Conservation (phyloP, 208 protist species). For the Trypanosoma theileri region DNA sequence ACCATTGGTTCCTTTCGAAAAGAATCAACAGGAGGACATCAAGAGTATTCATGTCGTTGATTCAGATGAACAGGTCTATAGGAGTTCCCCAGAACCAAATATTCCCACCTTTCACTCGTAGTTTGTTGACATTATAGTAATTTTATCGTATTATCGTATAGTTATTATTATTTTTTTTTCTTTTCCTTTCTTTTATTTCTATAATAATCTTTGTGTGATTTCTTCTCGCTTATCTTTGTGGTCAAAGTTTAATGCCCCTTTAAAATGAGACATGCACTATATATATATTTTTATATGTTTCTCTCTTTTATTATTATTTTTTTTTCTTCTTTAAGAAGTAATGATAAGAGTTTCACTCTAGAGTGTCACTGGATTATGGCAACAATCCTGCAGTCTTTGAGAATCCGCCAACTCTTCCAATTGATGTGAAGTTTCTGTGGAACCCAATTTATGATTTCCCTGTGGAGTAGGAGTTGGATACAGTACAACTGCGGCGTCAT, state of each 20-base stretch:
- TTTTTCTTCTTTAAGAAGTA: conserved; percentile 18
- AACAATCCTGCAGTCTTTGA: conserved; percentile 64
- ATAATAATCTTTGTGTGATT: no score
- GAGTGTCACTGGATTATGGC: conserved; percentile 41
- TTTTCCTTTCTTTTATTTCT: neutral
- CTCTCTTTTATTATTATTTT: no score
- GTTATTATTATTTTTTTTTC: neutral
- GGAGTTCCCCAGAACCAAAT: conserved; percentile 13
- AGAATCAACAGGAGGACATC: no score
- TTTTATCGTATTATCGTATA: conserved; percentile 10
- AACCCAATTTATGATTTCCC: conserved; percentile 81
- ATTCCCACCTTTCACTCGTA: conserved; percentile 6
- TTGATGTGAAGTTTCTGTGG: conserved; percentile 79
- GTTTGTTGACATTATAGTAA: neutral
- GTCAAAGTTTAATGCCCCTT: no score
- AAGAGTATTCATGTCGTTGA: conserved; percentile 7
- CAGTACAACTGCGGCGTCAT: conserved; percentile 41
- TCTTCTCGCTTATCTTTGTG: no score
- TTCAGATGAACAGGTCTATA: conserved; percentile 3
- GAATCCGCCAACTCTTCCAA: conserved; percentile 36
- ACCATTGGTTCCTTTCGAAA: conserved; percentile 12
- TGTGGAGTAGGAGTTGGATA: conserved; percentile 76
- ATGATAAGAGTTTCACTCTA: conserved; percentile 57
- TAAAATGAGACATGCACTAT: no score
- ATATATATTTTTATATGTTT: no score